These are phyloP conservation scores for Phaffia rhodozyma DNA, from an alignment of 1,284 basidiomycete genomes.

Conservation along the genomic window DNA sequence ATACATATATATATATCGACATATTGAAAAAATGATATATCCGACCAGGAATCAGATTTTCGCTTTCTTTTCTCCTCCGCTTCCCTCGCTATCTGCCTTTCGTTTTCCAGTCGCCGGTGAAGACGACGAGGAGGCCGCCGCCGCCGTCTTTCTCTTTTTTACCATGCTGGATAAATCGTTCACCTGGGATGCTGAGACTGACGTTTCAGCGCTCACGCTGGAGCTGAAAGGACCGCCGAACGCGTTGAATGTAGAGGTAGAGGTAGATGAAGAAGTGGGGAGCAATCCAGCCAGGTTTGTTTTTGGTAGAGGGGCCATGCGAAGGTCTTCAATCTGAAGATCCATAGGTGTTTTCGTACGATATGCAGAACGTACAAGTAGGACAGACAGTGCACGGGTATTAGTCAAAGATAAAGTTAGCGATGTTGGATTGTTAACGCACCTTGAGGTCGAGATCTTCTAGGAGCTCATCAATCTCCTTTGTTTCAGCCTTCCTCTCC, in stretches of 20 bases:
- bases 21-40: too few relatives aligned
- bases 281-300: slow-evolving; percentile 41
- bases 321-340: slow-evolving; percentile 68
- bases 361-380: neutral
- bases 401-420: neutral
- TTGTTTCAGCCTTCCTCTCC: slow-evolving; percentile 61
- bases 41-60: too few relatives aligned
- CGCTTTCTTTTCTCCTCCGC: too few relatives aligned
- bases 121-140: slow-evolving; percentile 20
- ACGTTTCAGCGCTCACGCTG: slow-evolving; percentile 24
- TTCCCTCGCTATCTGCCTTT: too few relatives aligned
- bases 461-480: slow-evolving; percentile 60
- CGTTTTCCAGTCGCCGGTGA: too few relatives aligned
- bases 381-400: neutral
- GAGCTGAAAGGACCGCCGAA: too few relatives aligned
- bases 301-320: slow-evolving; percentile 53
- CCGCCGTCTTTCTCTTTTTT: slow-evolving; percentile 67
- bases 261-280: slow-evolving; percentile 25
- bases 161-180: slow-evolving; percentile 72
- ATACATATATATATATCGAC: too few relatives aligned
- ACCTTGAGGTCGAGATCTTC: slow-evolving; percentile 74
- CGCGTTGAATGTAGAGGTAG: slow-evolving; percentile 39
- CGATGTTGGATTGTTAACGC: slow-evolving; percentile 7
- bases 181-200: slow-evolving; percentile 40
- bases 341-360: neutral